Evolutionary conservation across 23 red algal species (phyloP).

Genomic region (Gracilaria domingensis): DNA sequence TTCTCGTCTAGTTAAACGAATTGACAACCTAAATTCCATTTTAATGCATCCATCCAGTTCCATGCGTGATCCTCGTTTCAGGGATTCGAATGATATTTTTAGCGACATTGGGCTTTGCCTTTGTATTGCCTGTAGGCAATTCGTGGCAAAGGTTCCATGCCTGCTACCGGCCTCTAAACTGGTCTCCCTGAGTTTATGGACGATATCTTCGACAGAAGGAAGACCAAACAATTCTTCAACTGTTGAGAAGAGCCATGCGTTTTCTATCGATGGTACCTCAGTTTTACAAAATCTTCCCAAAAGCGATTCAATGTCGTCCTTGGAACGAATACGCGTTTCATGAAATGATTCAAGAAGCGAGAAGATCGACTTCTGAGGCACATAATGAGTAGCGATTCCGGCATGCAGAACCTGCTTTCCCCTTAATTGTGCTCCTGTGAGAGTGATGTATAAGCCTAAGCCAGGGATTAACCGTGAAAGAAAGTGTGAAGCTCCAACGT

Average conservation of each 20-base stretch:
- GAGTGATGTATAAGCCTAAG: constrained; percentile 71
- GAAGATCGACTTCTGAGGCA: constrained; percentile 34
- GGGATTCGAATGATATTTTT: constrained; percentile 70
- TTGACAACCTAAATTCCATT: constrained; percentile 79
- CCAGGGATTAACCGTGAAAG: constrained; percentile 71
- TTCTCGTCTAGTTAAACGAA: constrained; percentile 44
- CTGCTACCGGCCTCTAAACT: not conserved
- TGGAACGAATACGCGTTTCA: not conserved
- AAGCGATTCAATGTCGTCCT: constrained; percentile 1
- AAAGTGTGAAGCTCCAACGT: constrained; percentile 88
- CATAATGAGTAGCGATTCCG: constrained; percentile 95
- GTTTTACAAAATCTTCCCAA: constrained; percentile 6
- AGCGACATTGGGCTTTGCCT: constrained; percentile 60
- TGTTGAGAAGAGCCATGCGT: not conserved
- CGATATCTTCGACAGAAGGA: constrained; percentile 49
- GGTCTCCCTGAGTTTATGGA: constrained; percentile 22
- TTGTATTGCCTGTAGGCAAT: constrained; percentile 42
- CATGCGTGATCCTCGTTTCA: constrained; percentile 53
- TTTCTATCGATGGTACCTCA: not conserved
- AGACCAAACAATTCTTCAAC: constrained; percentile 42
- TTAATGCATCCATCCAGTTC: constrained; percentile 63
- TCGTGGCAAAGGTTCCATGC: constrained; percentile 34
- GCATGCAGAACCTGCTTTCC: constrained; percentile 64
- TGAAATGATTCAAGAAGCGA: constrained; percentile 38
- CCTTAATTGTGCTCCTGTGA: constrained; percentile 82